Conservation (phyloP, 2,329 filamentous ascomycete species). For the Gyromitra esculenta region DNA sequence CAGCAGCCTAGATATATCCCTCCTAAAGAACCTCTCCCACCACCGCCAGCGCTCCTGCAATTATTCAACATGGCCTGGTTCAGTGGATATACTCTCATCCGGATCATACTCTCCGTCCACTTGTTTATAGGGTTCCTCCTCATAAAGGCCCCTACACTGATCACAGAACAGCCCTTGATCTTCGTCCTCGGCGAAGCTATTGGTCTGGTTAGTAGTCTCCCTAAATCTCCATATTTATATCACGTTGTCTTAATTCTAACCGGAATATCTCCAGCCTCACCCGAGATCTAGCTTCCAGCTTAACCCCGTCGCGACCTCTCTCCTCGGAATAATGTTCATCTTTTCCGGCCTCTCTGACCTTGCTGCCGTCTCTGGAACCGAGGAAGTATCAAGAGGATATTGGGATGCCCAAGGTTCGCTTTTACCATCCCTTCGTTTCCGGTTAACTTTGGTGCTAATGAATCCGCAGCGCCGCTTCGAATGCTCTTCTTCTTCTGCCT, state of each 20-base stretch:
- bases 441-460: not conserved
- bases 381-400: constrained; percentile 71
- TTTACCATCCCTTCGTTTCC: not conserved
- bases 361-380: constrained; percentile 72
- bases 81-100: constrained; percentile 81
- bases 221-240: constrained; percentile 20
- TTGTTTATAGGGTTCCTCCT: constrained; percentile 85
- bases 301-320: constrained; percentile 73
- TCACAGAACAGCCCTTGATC: constrained; percentile 83
- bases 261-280: constrained; percentile 9
- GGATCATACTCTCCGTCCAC: constrained; percentile 83
- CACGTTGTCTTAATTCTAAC: constrained; percentile 14
- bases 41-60: not conserved
- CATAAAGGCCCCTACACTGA: constrained; percentile 74
- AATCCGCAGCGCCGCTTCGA: constrained; percentile 68
- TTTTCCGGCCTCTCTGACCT: constrained; percentile 73
- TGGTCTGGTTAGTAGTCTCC: constrained; percentile 71
- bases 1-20: constrained; percentile 9
- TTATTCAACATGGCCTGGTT: constrained; percentile 76
- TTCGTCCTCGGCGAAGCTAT: constrained; percentile 84
- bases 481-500: constrained; percentile 71
- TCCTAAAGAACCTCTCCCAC: not conserved
- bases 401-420: constrained; percentile 69
- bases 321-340: constrained; percentile 76
- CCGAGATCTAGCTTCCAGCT: constrained; percentile 73